A percentile compares a stretch with the other conserved stretches of the same genome.
These are phyloP conservation scores for Amanita rimosa DNA, from an alignment of 768 basidiomycete genomes.

Conservation along the genomic window DNA sequence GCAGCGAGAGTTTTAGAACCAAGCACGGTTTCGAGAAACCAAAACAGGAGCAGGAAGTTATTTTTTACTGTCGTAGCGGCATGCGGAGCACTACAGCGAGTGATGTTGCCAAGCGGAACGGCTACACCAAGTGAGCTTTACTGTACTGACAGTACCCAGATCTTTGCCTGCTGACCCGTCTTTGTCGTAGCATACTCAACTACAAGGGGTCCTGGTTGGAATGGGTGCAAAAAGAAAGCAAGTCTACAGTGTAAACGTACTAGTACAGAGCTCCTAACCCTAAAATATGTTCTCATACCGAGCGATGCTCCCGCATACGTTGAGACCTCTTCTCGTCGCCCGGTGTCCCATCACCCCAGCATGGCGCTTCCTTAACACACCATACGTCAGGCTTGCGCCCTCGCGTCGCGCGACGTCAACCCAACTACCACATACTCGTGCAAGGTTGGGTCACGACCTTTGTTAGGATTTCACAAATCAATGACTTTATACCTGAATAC, in stretches of 20 bases:
- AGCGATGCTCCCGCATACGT: conserved; percentile 17
- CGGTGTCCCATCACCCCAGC: conserved; percentile 14
- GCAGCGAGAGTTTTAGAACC: conserved; percentile 41
- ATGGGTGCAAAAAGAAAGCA: conserved; percentile 53
- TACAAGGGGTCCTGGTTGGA: conserved; percentile 87
- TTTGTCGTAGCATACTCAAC: conserved; percentile 41
- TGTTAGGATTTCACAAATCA: conserved; percentile 6
- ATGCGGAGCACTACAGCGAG: conserved; percentile 72
- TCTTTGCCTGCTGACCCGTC: neutral
- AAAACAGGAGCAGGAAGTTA: conserved; percentile 54
- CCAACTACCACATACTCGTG: conserved; percentile 45
- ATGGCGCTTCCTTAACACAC: conserved; percentile 11
- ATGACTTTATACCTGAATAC: neutral
- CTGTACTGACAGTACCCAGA: neutral
- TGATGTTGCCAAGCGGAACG: conserved; percentile 72
- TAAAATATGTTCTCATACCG: conserved; percentile 1
- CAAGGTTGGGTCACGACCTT: conserved; percentile 23
- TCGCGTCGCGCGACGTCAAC: conserved; percentile 28
- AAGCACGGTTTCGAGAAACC: conserved; percentile 73
- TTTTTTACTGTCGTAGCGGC: conserved; percentile 89
- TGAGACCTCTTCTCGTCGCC: conserved; percentile 15
- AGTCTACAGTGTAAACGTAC: conserved; percentile 9
- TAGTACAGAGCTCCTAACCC: conserved; percentile 16
- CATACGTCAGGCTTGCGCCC: conserved; percentile 4
- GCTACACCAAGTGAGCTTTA: conserved; percentile 61